Base-by-base conservation (phyloP, 2,329 filamentous ascomycete genomes). In the Monosporascus sp. region DNA sequence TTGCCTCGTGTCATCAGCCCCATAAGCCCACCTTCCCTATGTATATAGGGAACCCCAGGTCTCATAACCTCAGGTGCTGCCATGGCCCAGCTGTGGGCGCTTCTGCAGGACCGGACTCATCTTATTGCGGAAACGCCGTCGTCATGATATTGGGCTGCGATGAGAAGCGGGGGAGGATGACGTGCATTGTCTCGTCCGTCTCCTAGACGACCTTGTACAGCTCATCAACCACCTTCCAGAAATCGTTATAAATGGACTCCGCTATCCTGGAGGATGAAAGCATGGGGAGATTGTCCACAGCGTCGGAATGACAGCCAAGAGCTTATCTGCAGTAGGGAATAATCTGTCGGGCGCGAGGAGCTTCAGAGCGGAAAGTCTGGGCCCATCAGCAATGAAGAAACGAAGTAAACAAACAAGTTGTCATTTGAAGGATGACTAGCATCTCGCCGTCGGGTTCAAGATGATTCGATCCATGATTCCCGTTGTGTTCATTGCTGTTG, bases 331-430 rank as follows among this genome's bases (percentile, higher is more conserved):
- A 0, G 55, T 60, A 8, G 58, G 59, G 49, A 64, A 66, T 51
- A 71, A 73, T 0, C 68, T 61, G 16, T 69, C 53, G 7, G 61
- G 57, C 2, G 69, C 61, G 1, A 70, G 38, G 0, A 67, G 57
- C 53, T 60, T 61, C 1, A 73, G 67, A 0, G 66, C 55, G 1
- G 64, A 59, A 2, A 72, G 66, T n/a, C 69, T 59, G 56, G 66
- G 73, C 54, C 70, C 71, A 56, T 71, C 66, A 4, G 70, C 71
- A 52, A 71, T 66, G 45, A 65, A 54, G 61, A 71, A 74, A 53
- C 9, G 58, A 64, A 2, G 59, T 45, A 19, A 59, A 56, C 14
- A 66, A 45, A 20, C 43, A 34, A 11, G 31, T 34, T 46, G 16
- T 31, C 11, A 19, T 19, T 7, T 4, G 38, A 19, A 19, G 31